Conservation (phyloP, 1,284 basidiomycete genomes). For the Tilletia indica region DNA sequence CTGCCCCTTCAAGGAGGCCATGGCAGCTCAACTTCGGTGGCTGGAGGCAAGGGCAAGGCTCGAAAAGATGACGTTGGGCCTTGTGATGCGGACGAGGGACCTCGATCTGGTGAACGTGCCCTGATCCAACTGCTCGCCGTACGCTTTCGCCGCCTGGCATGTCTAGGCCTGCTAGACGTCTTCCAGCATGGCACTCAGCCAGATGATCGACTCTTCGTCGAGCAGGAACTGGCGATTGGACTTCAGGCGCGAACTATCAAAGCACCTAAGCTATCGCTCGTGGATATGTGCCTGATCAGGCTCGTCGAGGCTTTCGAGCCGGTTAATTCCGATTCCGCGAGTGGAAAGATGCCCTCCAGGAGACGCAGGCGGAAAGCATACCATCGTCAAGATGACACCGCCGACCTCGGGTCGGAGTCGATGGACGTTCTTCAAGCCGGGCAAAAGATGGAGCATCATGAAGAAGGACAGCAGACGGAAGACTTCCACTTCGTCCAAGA, state of each 20-base stretch:
- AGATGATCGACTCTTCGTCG: not conserved
- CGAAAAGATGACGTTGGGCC: not conserved
- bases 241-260: not conserved
- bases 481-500: not conserved
- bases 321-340: too few relatives aligned
- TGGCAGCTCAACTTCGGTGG: too few relatives aligned
- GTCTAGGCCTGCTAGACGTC: not conserved
- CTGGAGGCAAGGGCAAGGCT: not conserved
- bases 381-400: not conserved
- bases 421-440: not conserved
- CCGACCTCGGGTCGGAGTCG: not conserved
- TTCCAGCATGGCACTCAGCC: not conserved
- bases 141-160: not conserved
- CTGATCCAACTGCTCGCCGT: not conserved
- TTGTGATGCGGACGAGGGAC: not conserved
- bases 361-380: not conserved
- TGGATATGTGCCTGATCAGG: not conserved
- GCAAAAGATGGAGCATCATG: not conserved
- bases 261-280: not conserved
- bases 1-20: too few relatives aligned
- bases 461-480: not conserved
- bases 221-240: not conserved
- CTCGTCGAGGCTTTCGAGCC: slow-evolving; percentile 10
- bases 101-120: too few relatives aligned
- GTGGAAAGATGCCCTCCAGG: not conserved